Conservation (phyloP, 1,284 basidiomycete genomes). For the Ustilago hordei region DNA sequence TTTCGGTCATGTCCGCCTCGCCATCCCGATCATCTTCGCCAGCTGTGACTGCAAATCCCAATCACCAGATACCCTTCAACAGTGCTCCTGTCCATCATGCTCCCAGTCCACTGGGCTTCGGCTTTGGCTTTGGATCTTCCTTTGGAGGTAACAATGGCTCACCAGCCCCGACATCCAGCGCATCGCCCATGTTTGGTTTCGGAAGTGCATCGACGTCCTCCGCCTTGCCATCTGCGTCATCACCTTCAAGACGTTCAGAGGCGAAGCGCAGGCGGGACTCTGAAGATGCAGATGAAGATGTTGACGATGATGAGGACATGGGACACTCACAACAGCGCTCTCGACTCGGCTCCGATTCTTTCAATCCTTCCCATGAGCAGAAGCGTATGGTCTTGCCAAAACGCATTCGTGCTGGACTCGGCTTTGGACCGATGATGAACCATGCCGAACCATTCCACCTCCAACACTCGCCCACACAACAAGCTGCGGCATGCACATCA, state of each 20-base stretch:
- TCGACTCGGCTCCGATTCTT: conserved; percentile 25
- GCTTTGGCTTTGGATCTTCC: conserved; percentile 57
- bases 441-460: conserved; percentile 23
- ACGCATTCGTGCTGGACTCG: conserved; percentile 54
- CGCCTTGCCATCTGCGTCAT: conserved; percentile 10
- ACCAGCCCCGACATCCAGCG: conserved; percentile 17
- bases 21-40: conserved; percentile 51
- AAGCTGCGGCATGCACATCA: conserved; percentile 14
- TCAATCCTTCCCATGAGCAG: conserved; percentile 20
- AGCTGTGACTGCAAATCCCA: conserved; percentile 36
- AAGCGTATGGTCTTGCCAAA: conserved; percentile 45
- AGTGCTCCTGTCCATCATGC: conserved; percentile 55
- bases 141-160: conserved; percentile 46
- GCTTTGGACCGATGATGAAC: conserved; percentile 36
- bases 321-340: conserved; percentile 21
- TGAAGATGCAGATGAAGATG: conserved; percentile 36
- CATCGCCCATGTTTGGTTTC: conserved; percentile 32
- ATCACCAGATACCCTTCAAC: conserved; percentile 58
- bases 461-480: conserved; percentile 1
- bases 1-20: conserved; percentile 43
- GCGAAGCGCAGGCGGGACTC: conserved; percentile 49
- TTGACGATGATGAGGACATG: conserved; percentile 55
- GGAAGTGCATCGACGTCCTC: conserved; percentile 13
- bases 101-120: conserved; percentile 55
- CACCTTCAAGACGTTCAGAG: conserved; percentile 39